These are phyloP conservation scores for Dryadomyces quercus-mongolicae DNA, from an alignment of 2,329 filamentous ascomycete genomes.

Conservation along the genomic window DNA sequence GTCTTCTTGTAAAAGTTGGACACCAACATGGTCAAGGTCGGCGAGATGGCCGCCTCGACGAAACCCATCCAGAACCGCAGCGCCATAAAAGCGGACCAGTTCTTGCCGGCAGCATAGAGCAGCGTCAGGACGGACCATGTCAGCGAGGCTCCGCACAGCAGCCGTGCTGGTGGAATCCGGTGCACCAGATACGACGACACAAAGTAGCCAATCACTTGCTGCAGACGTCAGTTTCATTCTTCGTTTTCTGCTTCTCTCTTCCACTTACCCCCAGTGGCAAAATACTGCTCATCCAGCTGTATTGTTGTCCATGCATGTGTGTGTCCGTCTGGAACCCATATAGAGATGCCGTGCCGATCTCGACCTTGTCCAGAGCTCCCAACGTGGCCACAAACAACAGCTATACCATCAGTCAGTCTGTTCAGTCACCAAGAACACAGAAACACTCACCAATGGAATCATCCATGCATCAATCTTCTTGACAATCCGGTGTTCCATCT, in stretches of 20 bases:
- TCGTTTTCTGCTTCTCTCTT: background rate
- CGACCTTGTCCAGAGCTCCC: slow-evolving; percentile 20
- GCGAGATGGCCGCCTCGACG: slow-evolving; percentile 19
- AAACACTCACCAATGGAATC: slow-evolving; percentile 3
- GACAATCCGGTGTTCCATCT: slow-evolving; percentile 17
- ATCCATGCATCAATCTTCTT: slow-evolving; percentile 12
- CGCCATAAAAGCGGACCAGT: slow-evolving; percentile 19
- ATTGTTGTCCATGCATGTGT: slow-evolving; percentile 1
- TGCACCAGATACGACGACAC: slow-evolving; percentile 17
- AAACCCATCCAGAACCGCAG: slow-evolving; percentile 18
- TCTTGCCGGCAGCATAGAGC: slow-evolving; percentile 15
- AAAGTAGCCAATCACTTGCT: slow-evolving; percentile 11
- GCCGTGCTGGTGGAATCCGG: slow-evolving; percentile 16
- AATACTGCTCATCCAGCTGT: slow-evolving; percentile 4
- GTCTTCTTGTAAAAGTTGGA: slow-evolving; percentile 19
- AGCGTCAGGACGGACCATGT: slow-evolving; percentile 19
- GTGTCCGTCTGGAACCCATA: slow-evolving; percentile 22
- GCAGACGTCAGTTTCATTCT: background rate
- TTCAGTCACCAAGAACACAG: background rate
- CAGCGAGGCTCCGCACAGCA: slow-evolving; percentile 16
- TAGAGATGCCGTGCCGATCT: slow-evolving; percentile 20
- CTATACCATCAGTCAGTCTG: slow-evolving; percentile 7
- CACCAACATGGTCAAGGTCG: slow-evolving; percentile 19
- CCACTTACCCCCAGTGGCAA: background rate
- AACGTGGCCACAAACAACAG: slow-evolving; percentile 18